Evolutionary conservation across 2,329 filamentous ascomycete genomes (phyloP), one percentile per base, ranked within the genome.

Genomic region (Geoglossum cookeanum): DNA sequence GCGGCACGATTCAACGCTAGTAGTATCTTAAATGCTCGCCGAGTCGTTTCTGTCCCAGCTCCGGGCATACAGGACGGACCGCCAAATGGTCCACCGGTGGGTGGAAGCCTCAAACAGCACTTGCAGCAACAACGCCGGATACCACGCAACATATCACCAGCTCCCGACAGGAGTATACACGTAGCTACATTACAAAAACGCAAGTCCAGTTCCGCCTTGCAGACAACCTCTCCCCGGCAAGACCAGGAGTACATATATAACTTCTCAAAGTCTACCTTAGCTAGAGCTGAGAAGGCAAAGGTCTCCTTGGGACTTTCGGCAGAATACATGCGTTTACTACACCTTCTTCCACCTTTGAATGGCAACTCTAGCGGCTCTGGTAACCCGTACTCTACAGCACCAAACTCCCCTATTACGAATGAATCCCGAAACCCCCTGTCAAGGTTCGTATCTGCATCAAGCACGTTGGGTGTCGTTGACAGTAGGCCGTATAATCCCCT

Each of bases 271-370:
- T 88, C 86, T 17, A 97, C 92, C 0, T 71, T 94, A 47, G 80
- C 84, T 15, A 79, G 92, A 57, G 87, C 85, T 17, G 85, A 91
- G 64, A 94, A 87, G 68, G 89, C 90, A 3, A 88, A 85, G 63
- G 81, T 82, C 42, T 83, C 91, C 62, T 80, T 98, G 57, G 91
- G 96, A 68, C 78, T 97, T 27, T 85, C 87, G 67, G 79, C 83
- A 5, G 85, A 95, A 66, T 92, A 96, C 69, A 74, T 90, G 60
- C 80, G 87, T 2, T 71, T 97, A 8, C 73, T 97, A n/a, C 78
- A 86, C 35, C 76, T 83, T 60, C 72, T 97, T 0, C 87, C 89
- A 7, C 87, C 87, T 0, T 70, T 97, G 15, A 81, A 80, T 59
- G 67, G 69, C 1, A 33, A 15, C 7, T 33, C 15, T 47, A 57